Conservation (phyloP, 2,329 filamentous ascomycete genomes). For the Dactylonectria macrodidyma region DNA sequence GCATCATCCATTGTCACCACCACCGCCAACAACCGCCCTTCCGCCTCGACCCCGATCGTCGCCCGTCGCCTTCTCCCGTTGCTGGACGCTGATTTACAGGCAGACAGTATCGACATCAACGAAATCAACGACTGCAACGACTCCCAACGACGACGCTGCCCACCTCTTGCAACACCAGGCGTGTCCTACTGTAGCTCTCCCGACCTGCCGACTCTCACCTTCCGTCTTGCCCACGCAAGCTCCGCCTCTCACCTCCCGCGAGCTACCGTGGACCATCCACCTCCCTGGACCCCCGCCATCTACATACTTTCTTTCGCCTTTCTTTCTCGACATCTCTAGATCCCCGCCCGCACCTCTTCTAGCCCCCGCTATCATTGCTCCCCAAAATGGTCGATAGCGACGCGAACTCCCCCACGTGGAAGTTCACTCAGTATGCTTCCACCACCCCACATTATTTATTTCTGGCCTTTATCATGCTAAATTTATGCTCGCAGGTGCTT, state of each 20-base stretch:
- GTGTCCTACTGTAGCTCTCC: slow-evolving; percentile 41
- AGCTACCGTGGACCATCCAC: slow-evolving; percentile 32
- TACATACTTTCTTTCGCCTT: slow-evolving; percentile 34
- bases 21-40: slow-evolving; percentile 10
- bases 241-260: slow-evolving; percentile 32
- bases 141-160: slow-evolving; percentile 39
- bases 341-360: slow-evolving; percentile 42
- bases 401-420: slow-evolving; percentile 96
- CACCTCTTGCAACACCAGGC: slow-evolving; percentile 38
- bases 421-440: slow-evolving; percentile 94
- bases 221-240: slow-evolving; percentile 34
- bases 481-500: slow-evolving; percentile 80
- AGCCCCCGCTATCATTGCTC: slow-evolving; percentile 51
- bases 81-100: slow-evolving; percentile 10
- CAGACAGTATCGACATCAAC: slow-evolving; percentile 23
- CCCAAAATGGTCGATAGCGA: slow-evolving; percentile 96
- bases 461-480: slow-evolving; percentile 33
- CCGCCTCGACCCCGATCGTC: slow-evolving; percentile 20
- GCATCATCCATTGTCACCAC: slow-evolving; percentile 28
- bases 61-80: slow-evolving; percentile 10
- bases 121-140: neutral
- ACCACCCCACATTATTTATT: slow-evolving; percentile 7
- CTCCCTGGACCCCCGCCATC: slow-evolving; percentile 41
- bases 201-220: slow-evolving; percentile 34
- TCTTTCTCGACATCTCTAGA: slow-evolving; percentile 41